Conservation (phyloP, 2,329 filamentous ascomycete species). For the Westerdykella sp. region DNA sequence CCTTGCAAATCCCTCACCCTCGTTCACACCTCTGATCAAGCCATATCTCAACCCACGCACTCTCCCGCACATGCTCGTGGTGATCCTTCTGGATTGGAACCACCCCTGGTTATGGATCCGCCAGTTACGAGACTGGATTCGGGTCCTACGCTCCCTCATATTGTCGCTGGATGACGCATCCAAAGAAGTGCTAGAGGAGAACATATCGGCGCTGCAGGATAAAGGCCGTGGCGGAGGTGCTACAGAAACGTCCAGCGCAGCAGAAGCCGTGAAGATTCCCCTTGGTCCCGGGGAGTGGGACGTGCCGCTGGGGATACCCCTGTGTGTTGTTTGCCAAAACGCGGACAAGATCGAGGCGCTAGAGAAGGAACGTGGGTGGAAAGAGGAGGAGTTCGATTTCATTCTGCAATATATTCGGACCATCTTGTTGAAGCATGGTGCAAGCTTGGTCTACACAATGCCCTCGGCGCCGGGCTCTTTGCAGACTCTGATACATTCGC, state of each 20-base stretch:
- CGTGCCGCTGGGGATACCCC: conserved; percentile 74
- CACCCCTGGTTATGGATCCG: conserved; percentile 89
- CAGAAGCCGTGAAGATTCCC: conserved; percentile 53
- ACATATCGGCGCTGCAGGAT: conserved; percentile 74
- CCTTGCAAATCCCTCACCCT: conserved; percentile 74
- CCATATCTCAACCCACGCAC: conserved; percentile 79
- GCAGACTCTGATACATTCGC: conserved; percentile 75
- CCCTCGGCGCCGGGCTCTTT: conserved; percentile 61
- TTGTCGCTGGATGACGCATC: conserved; percentile 67
- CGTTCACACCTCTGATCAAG: conserved; percentile 75
- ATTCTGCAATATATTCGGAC: conserved; percentile 90
- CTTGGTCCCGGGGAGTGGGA: conserved; percentile 90
- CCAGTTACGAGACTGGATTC: conserved; percentile 82
- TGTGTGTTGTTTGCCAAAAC: conserved; percentile 95
- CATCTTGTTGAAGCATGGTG: conserved; percentile 68
- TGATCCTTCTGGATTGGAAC: conserved; percentile 92
- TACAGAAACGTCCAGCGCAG: not conserved
- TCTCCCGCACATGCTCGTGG: conserved; percentile 76
- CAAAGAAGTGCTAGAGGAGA: conserved; percentile 79
- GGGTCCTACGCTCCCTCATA: conserved; percentile 71
- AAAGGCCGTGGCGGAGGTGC: conserved; percentile 24
- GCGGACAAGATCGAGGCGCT: conserved; percentile 86
- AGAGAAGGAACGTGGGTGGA: conserved; percentile 87
- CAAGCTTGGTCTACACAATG: conserved; percentile 49
- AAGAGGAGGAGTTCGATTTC: conserved; percentile 93